A percentile compares a stretch with the other conserved stretches of the same genome.
Evolutionary conservation across 1,139 yeast species (phyloP).

Genomic region (Chernovozyma aurita): DNA sequence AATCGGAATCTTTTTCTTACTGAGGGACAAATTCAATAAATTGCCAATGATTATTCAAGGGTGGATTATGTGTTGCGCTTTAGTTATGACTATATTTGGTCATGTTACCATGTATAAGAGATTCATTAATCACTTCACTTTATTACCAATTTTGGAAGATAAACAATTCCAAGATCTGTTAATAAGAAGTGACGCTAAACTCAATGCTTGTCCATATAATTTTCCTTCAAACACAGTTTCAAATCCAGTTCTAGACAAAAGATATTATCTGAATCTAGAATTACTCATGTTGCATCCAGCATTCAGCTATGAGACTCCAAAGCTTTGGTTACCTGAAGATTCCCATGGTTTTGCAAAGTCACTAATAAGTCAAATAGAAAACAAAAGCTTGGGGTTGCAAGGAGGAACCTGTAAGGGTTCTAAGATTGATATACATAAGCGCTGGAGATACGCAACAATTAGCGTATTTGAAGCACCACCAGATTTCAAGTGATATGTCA

Average conservation of each 20-base stretch:
- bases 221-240: neutral
- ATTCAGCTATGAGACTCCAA: conserved; percentile 30
- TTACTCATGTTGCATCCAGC: conserved; percentile 30
- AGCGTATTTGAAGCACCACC: conserved; percentile 33
- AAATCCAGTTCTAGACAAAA: neutral
- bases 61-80: conserved; percentile 39
- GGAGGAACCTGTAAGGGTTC: conserved; percentile 30
- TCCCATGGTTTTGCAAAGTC: conserved; percentile 12
- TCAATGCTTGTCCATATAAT: neutral
- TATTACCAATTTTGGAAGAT: conserved; percentile 26
- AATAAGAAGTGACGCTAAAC: neutral
- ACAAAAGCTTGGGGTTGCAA: conserved; percentile 10
- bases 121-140: conserved; percentile 23
- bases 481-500: conserved; percentile 22
- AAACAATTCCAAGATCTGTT: conserved; percentile 9
- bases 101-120: conserved; percentile 29
- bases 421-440: conserved; percentile 14
- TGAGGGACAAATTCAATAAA: conserved; percentile 39
- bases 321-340: conserved; percentile 34
- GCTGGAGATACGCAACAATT: conserved; percentile 14
- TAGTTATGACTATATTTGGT: conserved; percentile 32
- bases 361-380: conserved; percentile 8
- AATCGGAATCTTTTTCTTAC: conserved; percentile 67
- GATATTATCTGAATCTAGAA: conserved; percentile 15
- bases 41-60: conserved; percentile 37